phyloP scores from a whole-genome alignment of 73 alveolate species.

The Durusdinium trenchii region DNA sequence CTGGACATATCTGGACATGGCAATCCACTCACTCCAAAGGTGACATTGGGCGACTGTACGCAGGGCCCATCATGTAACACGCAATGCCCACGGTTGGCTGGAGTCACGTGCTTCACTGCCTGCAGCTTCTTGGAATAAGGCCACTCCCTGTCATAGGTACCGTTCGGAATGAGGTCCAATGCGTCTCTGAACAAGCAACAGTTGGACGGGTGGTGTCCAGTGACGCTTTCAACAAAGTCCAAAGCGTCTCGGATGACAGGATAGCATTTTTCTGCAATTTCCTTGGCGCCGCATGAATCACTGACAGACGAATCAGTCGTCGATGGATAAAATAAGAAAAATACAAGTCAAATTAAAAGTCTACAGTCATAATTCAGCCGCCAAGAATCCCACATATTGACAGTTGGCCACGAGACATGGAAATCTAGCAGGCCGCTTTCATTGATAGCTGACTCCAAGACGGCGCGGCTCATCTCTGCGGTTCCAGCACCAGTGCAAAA shows the following conservation, averaged over 20 bases:
- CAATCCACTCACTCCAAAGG: conserved; percentile 20
- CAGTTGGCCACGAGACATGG: not conserved
- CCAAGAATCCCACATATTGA: conserved; percentile 28
- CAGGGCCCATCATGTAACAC: not conserved
- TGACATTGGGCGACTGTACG: not conserved
- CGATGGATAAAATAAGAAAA: no score
- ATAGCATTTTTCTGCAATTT: not conserved
- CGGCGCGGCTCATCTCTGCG: conserved; percentile 1
- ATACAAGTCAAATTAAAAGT: no score
- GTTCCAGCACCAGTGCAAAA: conserved; percentile 40
- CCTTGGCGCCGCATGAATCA: not conserved
- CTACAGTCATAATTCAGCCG: no score
- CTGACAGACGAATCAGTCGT: no score
- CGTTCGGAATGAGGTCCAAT: not conserved
- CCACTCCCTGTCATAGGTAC: not conserved
- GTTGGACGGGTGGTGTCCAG: not conserved
- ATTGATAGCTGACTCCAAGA: conserved; percentile 34
- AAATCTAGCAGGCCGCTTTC: not conserved
- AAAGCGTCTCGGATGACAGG: not conserved
- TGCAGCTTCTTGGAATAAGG: not conserved
- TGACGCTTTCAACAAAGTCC: not conserved
- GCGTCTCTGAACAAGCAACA: not conserved
- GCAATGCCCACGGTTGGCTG: not conserved
- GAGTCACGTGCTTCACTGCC: not conserved
- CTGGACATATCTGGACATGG: conserved; percentile 33